phyloP scores from a whole-genome alignment of 352 stramenopile species.

The Pythium dissotocum region DNA sequence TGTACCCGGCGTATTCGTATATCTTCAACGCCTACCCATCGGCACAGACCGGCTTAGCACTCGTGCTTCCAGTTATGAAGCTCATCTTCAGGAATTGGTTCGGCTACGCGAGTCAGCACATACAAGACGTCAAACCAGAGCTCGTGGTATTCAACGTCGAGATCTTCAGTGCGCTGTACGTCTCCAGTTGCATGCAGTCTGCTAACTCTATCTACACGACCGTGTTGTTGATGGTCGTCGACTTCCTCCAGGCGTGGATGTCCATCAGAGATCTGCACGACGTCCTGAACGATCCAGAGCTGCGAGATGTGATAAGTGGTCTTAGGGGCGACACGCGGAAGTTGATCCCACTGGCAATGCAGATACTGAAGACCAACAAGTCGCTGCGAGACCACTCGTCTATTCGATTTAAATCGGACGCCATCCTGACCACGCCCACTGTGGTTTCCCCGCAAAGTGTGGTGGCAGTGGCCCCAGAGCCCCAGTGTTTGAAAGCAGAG shows the following conservation, averaged over 20 bases:
- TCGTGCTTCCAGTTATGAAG: constrained; percentile 32
- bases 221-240: constrained; percentile 12
- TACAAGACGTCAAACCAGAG: constrained; percentile 26
- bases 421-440: too few relatives aligned
- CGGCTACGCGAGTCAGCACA: constrained; percentile 2
- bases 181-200: constrained; percentile 32
- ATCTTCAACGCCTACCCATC: neutral
- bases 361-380: neutral
- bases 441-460: too few relatives aligned
- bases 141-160: constrained; percentile 32
- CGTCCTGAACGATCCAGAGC: neutral
- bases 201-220: constrained; percentile 19
- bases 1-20: constrained; percentile 12
- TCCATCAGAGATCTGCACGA: constrained; percentile 11
- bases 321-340: neutral
- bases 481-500: too few relatives aligned
- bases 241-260: constrained; percentile 8
- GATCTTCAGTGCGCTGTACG: constrained; percentile 37
- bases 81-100: constrained; percentile 30
- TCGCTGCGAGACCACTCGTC: neutral
- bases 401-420: neutral
- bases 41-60: constrained; percentile 11
- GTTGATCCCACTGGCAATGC: neutral
- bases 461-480: too few relatives aligned
- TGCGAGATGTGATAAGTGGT: neutral